phyloP scores from a whole-genome alignment of 345 rosid genomes.

The Raphanus sativus region DNA sequence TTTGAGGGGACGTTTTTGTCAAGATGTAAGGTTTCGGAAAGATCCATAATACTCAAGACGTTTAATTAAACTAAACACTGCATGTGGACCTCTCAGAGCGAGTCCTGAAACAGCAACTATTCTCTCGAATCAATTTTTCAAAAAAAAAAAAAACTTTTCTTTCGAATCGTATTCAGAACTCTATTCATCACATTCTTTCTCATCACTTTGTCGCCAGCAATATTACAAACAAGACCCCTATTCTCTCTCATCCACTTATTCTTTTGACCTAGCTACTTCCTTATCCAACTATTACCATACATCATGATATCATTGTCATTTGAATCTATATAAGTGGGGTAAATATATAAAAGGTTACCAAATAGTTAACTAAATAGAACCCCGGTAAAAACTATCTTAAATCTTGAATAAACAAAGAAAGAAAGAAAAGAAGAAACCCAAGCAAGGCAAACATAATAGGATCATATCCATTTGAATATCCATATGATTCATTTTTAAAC shows the following conservation, averaged over 20 bases:
- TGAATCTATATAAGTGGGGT: not conserved
- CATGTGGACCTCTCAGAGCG: conserved; percentile 31
- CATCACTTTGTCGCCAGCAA: conserved; percentile 3
- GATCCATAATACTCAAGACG: conserved; percentile 23
- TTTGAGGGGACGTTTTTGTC: conserved; percentile 27
- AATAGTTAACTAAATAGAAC: not conserved
- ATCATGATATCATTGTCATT: not conserved
- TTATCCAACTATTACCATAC: conserved; percentile 18
- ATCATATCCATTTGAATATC: too few species aligned
- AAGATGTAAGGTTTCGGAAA: conserved; percentile 28
- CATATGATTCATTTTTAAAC: not conserved
- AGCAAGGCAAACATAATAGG: not conserved
- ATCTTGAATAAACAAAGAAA: not conserved
- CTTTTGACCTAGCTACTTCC: conserved; percentile 15
- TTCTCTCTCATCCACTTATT: conserved; percentile 35
- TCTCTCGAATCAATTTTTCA: conserved; percentile 5
- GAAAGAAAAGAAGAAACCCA: not conserved
- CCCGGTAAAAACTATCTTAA: not conserved
- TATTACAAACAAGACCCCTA: conserved; percentile 27
- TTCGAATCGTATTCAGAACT: conserved; percentile 13
- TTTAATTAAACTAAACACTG: conserved; percentile 16
- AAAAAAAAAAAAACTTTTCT: conserved; percentile 4
- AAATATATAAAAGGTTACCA: not conserved
- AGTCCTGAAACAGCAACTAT: conserved; percentile 38
- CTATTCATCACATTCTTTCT: conserved; percentile 30